Base-by-base conservation (phyloP, 805 yeast species). In the Teunomyces cretensis region DNA sequence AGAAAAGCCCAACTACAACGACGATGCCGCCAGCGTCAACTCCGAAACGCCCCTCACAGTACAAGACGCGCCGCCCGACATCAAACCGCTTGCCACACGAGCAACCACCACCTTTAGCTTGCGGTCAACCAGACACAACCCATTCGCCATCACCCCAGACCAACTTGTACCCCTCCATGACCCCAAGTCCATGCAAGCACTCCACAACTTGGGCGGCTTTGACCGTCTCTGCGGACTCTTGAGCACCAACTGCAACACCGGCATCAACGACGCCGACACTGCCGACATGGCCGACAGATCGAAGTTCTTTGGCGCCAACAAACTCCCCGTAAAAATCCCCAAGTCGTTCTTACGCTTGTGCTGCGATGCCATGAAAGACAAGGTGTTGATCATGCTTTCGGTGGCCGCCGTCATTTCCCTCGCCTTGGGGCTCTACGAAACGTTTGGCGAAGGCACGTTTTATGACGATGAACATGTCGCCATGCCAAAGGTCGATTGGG, bases 401-500 rank as follows among this genome's bases (percentile, higher is more conserved):
- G 75, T 87, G 1, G 97, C 97, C 0, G 99, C 99, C 2, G 69
- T 89, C 2, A 80, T 94, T 3, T 90, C 98, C 0, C 75, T 94
- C 41, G 92, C 96, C 0, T 69, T 94, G 41, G 99, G 99, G 0
- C 73, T 94, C 6, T 94, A 94, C 62, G 96, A 94, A 66, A 83
- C 96, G 1, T 86, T 90, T 68, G 96, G 95, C 33, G 87, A 86
- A 52, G 90, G 85, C 0, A 74, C 88, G 0, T 81, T 80, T 58
- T 79, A 78, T 55, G 97, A 92, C 62, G 81, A 78, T 5, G 88
- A 88, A 51, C 96, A 96, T 22, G 74, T 80, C 16, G 73, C 80
- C 15, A 64, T 82, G 44, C 97, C 97, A 13, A 80, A 83, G 56
- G 95, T 94, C 27, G 96, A 92, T 57, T 94, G 98, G 97, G 96